Base-by-base conservation (phyloP, 306 rosid genomes). In the Senna tora region DNA sequence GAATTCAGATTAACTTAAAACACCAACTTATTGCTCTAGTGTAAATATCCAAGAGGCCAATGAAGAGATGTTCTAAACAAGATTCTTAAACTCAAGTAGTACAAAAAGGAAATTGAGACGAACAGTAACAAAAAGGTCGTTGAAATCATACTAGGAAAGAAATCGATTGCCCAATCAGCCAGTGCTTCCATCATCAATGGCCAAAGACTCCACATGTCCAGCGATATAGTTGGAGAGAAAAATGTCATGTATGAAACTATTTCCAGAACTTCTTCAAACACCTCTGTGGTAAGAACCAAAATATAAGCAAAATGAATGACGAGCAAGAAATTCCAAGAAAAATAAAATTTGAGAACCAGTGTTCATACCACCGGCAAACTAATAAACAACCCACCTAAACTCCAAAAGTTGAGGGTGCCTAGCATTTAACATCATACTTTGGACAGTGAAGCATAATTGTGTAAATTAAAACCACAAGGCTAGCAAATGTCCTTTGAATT, bases 141-240 rank as follows among this genome's bases (percentile, higher is more conserved):
- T 64, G 28, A 45, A 43, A 49, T 65, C 91, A 69, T 73, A 93
- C 98, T 93, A 70, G 98, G 88, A 75, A 90, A 93, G 80, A 87
- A 90, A 80, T 93, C 98, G 0, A 93, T 89, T 14, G 98, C 97
- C 97, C 97, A 93, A 73, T 90, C 97, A 45, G 88, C 83, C 80
- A 93, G 82, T 22, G 98, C 88, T 74, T 93, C 92, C 86, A 90
- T 89, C 98, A 93, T 93, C 89, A 90, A 66, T 14, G 98, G 96
- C 98, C 98, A 93, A 58, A 93, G 98, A 78, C 84, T 87, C 98
- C 98, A 93, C 96, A 93, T 90, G 52, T 93, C 96, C 84, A 90
- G 12, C 8, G 98, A 93, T 78, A 93, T 93, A 43, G 96, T 81
- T 34, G 98, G 98, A 39, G 96, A 86, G 82, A 93, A 93, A 80